Evolutionary conservation across 78 protist genomes (phyloP), one percentile per base, ranked within the genome.

Genomic region (Dictyostelium intermedium): DNA sequence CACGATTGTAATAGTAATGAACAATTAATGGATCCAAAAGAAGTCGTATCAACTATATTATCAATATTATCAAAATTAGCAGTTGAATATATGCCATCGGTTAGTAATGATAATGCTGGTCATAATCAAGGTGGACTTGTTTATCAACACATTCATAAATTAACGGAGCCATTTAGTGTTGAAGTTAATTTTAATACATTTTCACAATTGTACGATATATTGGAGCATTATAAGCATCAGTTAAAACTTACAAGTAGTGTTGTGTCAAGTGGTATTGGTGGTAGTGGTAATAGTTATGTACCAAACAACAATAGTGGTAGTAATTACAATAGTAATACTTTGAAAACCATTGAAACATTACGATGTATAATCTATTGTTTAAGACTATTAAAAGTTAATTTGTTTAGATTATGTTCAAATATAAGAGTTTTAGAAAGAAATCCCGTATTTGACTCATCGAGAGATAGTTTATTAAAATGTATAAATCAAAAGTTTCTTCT

Each of bases 141-240:
- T 18, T 72, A 82, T 34, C 79, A 91, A 25, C 91, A 84, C 73
- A 45, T 91, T 37, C 41, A 78, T n/a, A 85, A 91, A 41, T 35
- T 91, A 47, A 84, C 84, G 0, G 95, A 91, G n/a, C 89, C 95
- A 18, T 91, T 79, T 72, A 79, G 95, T 69, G 92, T 91, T 25
- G 95, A 91, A 50, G 91, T 91, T 14, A 82, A 61, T 43, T 85
- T 79, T 30, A 84, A 53, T 47, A 91, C 95, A n/a, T 91, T 91
- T 32, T 85, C 91, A 47, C 91, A 85, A 41, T 35, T 91, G n/a
- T 91, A 91, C 47, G 72, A 72, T 23, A 82, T 91, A 8, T 53
- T 91, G 13, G 82, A 91, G n/a, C 91, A 91, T 70, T 91, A 91
- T 53, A 72, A 35, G 6, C 30, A 72, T 18, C 95, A 91, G 73